Conservation (phyloP, 1,284 basidiomycete genomes). For the Puccinia horiana region DNA sequence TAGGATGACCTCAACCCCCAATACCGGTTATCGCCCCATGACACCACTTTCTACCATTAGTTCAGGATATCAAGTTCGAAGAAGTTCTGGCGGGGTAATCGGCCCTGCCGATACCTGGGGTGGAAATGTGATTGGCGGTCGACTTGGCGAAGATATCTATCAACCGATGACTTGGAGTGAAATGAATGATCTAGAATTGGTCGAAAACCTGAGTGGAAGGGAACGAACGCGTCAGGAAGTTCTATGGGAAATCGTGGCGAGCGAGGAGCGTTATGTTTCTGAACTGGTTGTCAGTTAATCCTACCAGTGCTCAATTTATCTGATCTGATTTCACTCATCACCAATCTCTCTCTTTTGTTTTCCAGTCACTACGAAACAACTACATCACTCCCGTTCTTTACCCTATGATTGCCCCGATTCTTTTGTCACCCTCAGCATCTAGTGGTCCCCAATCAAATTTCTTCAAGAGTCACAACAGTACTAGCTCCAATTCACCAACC, state of each 20-base stretch:
- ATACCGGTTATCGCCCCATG: conserved; percentile 2
- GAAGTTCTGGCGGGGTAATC: conserved; percentile 23
- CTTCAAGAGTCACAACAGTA: conserved; percentile 52
- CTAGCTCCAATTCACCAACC: conserved; percentile 41
- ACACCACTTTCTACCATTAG: conserved; percentile 40
- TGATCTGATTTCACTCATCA: neutral
- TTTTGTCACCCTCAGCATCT: conserved; percentile 63
- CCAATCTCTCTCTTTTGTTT: conserved; percentile 14
- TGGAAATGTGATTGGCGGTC: conserved; percentile 44
- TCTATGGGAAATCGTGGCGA: conserved; percentile 90
- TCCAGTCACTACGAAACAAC: conserved; percentile 63
- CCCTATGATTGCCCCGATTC: conserved; percentile 65
- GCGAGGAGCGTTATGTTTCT: conserved; percentile 79
- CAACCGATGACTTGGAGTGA: conserved; percentile 90
- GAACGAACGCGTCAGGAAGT: conserved; percentile 96
- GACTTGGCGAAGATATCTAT: conserved; percentile 62
- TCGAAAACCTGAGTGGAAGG: conserved; percentile 84
- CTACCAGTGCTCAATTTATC: neutral
- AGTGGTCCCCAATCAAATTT: conserved; percentile 60
- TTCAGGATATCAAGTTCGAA: neutral
- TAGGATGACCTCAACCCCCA: conserved; percentile 22
- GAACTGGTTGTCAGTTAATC: conserved; percentile 35
- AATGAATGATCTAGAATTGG: conserved; percentile 89
- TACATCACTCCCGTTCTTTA: conserved; percentile 89
- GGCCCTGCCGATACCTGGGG: conserved; percentile 49